phyloP scores from a whole-genome alignment of 2,329 filamentous ascomycete genomes.

The Paecilomyces fulvus region DNA sequence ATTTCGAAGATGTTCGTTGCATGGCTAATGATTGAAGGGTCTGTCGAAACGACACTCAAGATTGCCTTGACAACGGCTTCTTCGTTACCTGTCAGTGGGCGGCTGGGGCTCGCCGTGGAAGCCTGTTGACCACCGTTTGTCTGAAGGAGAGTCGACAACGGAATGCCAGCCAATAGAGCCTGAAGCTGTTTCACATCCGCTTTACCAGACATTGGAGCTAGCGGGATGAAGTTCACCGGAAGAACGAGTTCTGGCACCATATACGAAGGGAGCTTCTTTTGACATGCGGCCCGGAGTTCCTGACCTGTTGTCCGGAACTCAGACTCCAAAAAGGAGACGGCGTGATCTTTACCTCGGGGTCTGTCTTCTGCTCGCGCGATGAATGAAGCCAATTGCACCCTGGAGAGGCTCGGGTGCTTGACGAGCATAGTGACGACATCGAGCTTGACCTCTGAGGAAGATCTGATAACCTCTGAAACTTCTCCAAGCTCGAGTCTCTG shows the following conservation, averaged over 20 bases:
- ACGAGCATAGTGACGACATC: constrained; percentile 22
- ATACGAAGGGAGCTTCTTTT: constrained; percentile 16
- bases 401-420: constrained; percentile 18
- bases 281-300: constrained; percentile 17
- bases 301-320: constrained; percentile 12
- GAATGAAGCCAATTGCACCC: constrained; percentile 22
- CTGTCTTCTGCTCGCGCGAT: constrained; percentile 11
- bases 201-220: constrained; percentile 24
- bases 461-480: constrained; percentile 40
- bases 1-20: constrained; percentile 29
- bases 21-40: constrained; percentile 10
- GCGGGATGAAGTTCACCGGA: constrained; percentile 17
- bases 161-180: constrained; percentile 17
- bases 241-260: constrained; percentile 22
- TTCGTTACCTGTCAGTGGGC: constrained; percentile 17
- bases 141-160: constrained; percentile 15
- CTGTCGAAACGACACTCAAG: constrained; percentile 11
- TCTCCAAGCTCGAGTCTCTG: constrained; percentile 74
- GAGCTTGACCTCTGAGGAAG: constrained; percentile 10
- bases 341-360: constrained; percentile 5
- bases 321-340: constrained; percentile 10
- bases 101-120: not conserved
- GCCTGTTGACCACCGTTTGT: constrained; percentile 7
- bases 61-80: constrained; percentile 16
- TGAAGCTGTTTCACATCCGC: constrained; percentile 23